Conservation (phyloP, 2,329 filamentous ascomycete species). For the Colletotrichum shisoi region DNA sequence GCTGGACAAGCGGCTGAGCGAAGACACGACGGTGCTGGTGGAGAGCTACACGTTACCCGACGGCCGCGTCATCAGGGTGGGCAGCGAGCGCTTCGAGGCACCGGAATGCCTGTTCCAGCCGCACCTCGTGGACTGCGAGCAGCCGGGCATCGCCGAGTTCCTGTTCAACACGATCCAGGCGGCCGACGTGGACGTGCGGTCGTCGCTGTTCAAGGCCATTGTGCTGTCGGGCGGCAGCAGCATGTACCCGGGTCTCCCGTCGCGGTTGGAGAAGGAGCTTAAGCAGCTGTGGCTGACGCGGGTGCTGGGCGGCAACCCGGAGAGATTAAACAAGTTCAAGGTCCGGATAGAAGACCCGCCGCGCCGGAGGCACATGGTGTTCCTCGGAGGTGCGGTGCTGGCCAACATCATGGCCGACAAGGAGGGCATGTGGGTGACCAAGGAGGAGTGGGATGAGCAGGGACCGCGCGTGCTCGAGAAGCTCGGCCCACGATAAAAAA, state of each 20-base stretch:
- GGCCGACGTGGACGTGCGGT: slow-evolving; percentile 92
- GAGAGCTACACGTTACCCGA: slow-evolving; percentile 98
- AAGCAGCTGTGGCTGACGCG: slow-evolving; percentile 98
- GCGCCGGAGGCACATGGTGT: slow-evolving; percentile 98
- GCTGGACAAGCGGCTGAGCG: slow-evolving; percentile 92
- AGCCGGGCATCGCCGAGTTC: slow-evolving; percentile 95
- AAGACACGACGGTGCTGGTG: slow-evolving; percentile 96
- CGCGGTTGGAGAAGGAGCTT: slow-evolving; percentile 94
- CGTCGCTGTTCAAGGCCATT: slow-evolving; percentile 94
- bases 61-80: slow-evolving; percentile 93
- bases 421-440: slow-evolving; percentile 98
- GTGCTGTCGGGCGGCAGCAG: slow-evolving; percentile 95
- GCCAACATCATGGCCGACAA: slow-evolving; percentile 99
- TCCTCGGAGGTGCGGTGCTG: slow-evolving; percentile 92
- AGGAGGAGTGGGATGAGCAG: slow-evolving; percentile 96
- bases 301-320: slow-evolving; percentile 88
- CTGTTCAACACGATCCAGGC: slow-evolving; percentile 98
- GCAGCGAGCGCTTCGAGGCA: slow-evolving; percentile 96
- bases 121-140: slow-evolving; percentile 95
- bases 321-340: slow-evolving; percentile 98
- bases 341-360: slow-evolving; percentile 98
- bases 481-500: slow-evolving; percentile 78
- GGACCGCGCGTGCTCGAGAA: slow-evolving; percentile 86
- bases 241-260: slow-evolving; percentile 98
- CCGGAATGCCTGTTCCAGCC: slow-evolving; percentile 99